Evolutionary conservation across 2,329 filamentous ascomycete genomes (phyloP), one percentile per base, ranked within the genome.

Genomic region (Alternaria sp.): DNA sequence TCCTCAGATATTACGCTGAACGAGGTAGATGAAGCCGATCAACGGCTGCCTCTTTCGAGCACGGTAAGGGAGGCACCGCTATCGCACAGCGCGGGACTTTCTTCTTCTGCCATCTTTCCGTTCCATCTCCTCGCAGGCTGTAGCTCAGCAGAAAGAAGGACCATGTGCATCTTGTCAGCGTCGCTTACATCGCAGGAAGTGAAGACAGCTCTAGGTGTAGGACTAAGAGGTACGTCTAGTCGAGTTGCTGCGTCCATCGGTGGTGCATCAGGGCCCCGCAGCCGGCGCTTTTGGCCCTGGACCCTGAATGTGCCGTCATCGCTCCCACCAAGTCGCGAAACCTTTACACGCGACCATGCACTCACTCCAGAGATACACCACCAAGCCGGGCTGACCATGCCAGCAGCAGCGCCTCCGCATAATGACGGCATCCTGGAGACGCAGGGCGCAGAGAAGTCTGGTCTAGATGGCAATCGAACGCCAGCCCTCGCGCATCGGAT

Each of bases 401-500:
- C 63, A 57, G 66, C 72, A 72, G 69, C 73, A 74, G 73, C 66
- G 52, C 63, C 67, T 49, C 57, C 63, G 45, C 69, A 73, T 19
- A 45, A 77, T 75, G 76, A 70, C 55, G 62, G 60, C 59, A 62
- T 64, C n/a, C 56, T 62, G 61, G 65, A 68, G 9, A 58, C 66
- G 50, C 65, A 71, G 52, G 69, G 67, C 62, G 64, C 51, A 17
- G 54, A 59, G 21, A 59, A 44, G 51, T 8, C 60, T 25, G 50
- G 36, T 28, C 61, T 56, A 19, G 46, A 40, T 26, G 49, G 63
- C 26, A 60, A 25, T 51, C 62, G 63, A 43, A 66, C 66, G 23
- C 92, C 92, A n/a, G 86, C 88, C 58, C 85, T 93, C 49, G 83
- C 90, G 61, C 93, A 96, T 78, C 89, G 89, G 69, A 87, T 96